These are phyloP conservation scores for Lactarius psammicola DNA, from an alignment of 768 basidiomycete genomes.

Conservation along the genomic window DNA sequence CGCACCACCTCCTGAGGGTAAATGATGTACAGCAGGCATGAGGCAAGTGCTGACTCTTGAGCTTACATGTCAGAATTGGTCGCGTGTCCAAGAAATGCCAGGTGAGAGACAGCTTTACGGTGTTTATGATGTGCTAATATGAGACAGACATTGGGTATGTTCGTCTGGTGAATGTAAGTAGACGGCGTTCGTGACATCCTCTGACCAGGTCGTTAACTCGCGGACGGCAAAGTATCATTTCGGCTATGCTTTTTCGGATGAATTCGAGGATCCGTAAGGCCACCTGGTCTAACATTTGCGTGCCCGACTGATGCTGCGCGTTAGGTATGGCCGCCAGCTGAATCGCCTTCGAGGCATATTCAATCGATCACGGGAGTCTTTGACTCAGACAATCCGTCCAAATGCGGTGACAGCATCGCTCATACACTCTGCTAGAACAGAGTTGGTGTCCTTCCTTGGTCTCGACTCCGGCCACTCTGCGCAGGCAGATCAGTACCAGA, in stretches of 20 bases:
- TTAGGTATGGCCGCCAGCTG: constrained; percentile 52
- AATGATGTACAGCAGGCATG: constrained; percentile 18
- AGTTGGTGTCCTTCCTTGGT: constrained; percentile 39
- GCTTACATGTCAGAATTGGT: constrained; percentile 51
- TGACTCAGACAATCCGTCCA: constrained; percentile 53
- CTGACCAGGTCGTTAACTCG: constrained; percentile 55
- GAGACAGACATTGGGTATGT: constrained; percentile 60
- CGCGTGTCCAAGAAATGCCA: constrained; percentile 67
- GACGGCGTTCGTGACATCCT: not conserved
- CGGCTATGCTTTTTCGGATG: constrained; percentile 51
- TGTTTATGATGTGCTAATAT: constrained; percentile 23
- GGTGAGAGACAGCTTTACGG: constrained; percentile 41
- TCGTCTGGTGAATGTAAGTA: not conserved
- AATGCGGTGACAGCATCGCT: constrained; percentile 45
- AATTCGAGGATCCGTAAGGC: constrained; percentile 64
- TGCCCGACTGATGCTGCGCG: not conserved
- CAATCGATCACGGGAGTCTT: constrained; percentile 45
- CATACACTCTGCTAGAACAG: constrained; percentile 50
- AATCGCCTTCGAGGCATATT: constrained; percentile 59
- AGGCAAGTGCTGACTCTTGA: constrained; percentile 4
- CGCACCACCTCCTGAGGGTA: constrained; percentile 63
- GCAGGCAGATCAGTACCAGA: constrained; percentile 42
- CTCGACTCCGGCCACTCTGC: constrained; percentile 17
- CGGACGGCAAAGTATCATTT: constrained; percentile 66
- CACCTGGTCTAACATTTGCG: constrained; percentile 4